Evolutionary conservation across 805 yeast species (phyloP), one percentile per base, ranked within the genome.

Genomic region (Metschnikowia santaceciliae): DNA sequence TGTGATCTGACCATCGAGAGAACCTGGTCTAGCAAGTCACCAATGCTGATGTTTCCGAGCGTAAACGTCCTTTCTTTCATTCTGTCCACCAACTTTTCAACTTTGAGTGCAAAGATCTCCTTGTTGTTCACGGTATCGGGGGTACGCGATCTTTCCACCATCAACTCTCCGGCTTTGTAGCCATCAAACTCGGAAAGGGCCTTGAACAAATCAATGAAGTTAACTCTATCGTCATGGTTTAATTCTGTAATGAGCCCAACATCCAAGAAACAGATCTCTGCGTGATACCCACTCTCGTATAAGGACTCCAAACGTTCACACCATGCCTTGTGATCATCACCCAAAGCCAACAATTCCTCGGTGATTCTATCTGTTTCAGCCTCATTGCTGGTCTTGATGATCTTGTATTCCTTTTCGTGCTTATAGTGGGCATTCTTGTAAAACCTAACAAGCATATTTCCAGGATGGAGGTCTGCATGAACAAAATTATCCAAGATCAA

Each of bases 381-480:
- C 46, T 75, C 80, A 54, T 74, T 69, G 53, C 70, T 68, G 13
- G 77, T 58, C 48, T 77, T 71, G 13, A 72, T 71, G 17, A 72
- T 67, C 55, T 69, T 68, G 60, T 73, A 71, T 52, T 73, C 77
- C 51, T 67, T 71, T 48, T 65, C 72, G 52, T 77, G 80, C 50
- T 64, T 68, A 52, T 66, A 69, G 49, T 67, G 50, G 50, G 72
- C 77, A 49, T 73, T 77, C 57, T 81, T 82, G 58, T 84, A 76
- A 60, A 88, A 83, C 44, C 89, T 71, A 7, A 89, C 80, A 75
- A 90, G 81, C 62, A 94, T 88, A 66, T 94, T 94, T 3, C 99
- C 99, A 0, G 99, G 97, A 59, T 94, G 99, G 52, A 94, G 74
- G 70, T 94, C 99, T 0, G 98, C 92, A 66, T 94, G 99, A 41